Evolutionary conservation across 768 basidiomycete species (phyloP).

Genomic region (Astraeus odoratus): DNA sequence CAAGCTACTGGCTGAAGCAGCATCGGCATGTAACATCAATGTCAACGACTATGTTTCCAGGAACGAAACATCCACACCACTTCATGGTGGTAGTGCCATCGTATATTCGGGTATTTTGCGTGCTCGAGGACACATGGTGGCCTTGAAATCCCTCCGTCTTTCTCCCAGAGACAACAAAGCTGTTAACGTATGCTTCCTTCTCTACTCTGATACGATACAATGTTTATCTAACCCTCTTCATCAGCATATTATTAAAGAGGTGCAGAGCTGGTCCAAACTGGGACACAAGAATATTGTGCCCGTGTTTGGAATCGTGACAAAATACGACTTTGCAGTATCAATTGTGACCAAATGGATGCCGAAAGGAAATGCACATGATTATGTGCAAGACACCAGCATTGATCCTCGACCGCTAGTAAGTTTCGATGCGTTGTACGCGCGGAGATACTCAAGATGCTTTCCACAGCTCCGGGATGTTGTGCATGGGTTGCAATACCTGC

Average conservation of each 20-base stretch:
- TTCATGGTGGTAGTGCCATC: background rate
- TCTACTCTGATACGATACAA: too few species aligned
- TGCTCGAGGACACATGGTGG: background rate
- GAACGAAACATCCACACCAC: background rate
- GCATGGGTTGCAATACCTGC: background rate
- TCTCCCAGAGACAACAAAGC: background rate
- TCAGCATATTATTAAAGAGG: background rate
- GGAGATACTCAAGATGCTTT: background rate
- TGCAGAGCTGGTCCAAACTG: background rate
- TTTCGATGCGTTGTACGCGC: background rate
- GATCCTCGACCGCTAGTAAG: background rate
- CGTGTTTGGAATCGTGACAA: slow-evolving; percentile 12
- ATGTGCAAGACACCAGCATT: slow-evolving; percentile 7
- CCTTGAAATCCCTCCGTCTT: background rate
- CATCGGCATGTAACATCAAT: background rate
- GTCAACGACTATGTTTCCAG: background rate
- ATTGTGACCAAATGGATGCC: slow-evolving; percentile 17
- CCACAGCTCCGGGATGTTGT: background rate
- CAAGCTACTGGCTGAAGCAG: background rate
- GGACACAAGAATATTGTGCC: slow-evolving; percentile 18
- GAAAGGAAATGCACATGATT: slow-evolving; percentile 11
- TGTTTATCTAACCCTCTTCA: background rate
- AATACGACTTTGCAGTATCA: slow-evolving; percentile 16
- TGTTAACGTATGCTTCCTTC: background rate
- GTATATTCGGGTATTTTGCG: background rate